Percentiles rank a stretch among this genome's conserved stretches.
These are phyloP conservation scores for Talaromyces rugulosus DNA, from an alignment of 2,329 filamentous ascomycete species.

Conservation along the genomic window DNA sequence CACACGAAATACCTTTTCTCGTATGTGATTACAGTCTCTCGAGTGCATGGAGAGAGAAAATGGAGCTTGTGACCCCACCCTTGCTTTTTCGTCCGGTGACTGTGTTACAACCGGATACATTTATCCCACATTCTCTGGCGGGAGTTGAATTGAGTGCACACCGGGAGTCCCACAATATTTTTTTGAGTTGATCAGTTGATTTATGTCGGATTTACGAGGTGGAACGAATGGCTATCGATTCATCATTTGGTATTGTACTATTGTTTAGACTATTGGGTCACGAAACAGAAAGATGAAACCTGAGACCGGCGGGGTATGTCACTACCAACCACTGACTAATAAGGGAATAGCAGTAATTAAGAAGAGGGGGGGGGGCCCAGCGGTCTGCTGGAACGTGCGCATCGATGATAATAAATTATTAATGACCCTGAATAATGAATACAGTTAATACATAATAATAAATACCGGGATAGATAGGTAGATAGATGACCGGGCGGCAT, in stretches of 20 bases:
- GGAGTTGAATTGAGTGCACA: neutral
- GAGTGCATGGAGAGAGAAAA: neutral
- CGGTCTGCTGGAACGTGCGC: neutral
- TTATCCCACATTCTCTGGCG: neutral
- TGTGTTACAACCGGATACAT: neutral
- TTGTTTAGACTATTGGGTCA: neutral
- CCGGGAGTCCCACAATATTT: neutral
- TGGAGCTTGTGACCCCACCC: neutral
- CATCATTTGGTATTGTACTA: neutral
- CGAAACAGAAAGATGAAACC: neutral
- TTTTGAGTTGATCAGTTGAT: neutral
- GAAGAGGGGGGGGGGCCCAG: neutral
- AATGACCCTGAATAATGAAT: neutral
- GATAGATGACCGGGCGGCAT: slow-evolving; percentile 12
- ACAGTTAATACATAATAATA: neutral
- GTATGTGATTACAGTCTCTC: neutral
- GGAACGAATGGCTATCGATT: neutral
- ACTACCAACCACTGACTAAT: neutral
- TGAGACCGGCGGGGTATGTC: neutral
- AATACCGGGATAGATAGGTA: neutral
- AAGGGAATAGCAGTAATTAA: neutral
- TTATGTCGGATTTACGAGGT: neutral
- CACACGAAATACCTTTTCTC: neutral
- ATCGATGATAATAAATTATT: too few relatives aligned
- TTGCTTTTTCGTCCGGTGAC: neutral